Percentiles rank a stretch among this genome's conserved stretches.
phyloP scores from a whole-genome alignment of 805 yeast species.

The Yarrowia divulgata region DNA sequence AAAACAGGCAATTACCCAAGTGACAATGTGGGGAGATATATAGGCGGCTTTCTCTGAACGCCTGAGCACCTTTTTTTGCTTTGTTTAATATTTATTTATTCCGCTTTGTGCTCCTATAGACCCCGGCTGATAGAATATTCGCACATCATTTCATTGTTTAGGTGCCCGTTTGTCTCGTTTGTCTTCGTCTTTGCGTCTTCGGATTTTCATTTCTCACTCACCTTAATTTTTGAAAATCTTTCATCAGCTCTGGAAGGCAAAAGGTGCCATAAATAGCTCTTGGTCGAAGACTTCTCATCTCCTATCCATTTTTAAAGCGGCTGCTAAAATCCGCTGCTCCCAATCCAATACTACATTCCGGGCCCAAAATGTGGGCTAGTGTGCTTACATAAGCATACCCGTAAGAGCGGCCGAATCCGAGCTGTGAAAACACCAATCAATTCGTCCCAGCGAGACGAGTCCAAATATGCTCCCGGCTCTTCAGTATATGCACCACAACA shows the following conservation, averaged over 20 bases:
- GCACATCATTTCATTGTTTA: background rate
- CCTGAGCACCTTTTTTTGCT: no score
- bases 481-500: background rate
- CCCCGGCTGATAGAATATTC: no score
- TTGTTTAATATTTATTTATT: no score
- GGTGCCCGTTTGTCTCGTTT: background rate
- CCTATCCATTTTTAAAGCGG: no score
- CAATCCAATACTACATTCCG: background rate
- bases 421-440: background rate
- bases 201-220: background rate
- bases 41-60: no score
- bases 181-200: no score
- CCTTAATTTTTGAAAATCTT: background rate
- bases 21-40: background rate
- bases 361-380: background rate
- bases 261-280: background rate
- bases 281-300: background rate
- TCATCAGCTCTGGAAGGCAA: background rate
- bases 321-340: background rate
- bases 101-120: no score
- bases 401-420: no score
- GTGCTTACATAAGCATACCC: background rate
- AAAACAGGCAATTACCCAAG: constrained; percentile 8
- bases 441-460: constrained; percentile 1
- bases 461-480: background rate